These are phyloP conservation scores for Calocera viscosa DNA, from an alignment of 768 basidiomycete genomes.

Conservation along the genomic window DNA sequence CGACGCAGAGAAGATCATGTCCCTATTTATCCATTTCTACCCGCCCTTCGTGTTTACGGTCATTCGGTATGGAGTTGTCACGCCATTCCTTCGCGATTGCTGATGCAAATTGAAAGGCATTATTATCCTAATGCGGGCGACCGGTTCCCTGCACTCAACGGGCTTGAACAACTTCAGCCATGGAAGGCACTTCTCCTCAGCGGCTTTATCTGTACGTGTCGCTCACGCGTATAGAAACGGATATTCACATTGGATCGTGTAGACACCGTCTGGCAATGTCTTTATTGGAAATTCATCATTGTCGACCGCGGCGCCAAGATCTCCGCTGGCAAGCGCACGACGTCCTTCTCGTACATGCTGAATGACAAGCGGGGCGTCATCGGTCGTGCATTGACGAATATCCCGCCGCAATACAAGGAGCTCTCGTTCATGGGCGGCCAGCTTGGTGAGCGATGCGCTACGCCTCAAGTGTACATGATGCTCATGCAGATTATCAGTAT, in stretches of 20 bases:
- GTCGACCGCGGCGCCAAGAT: slow-evolving; percentile 83
- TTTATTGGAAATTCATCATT: slow-evolving; percentile 94
- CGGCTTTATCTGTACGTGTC: slow-evolving; percentile 63
- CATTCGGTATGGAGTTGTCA: slow-evolving; percentile 44
- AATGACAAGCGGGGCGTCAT: slow-evolving; percentile 80
- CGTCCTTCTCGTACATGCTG: slow-evolving; percentile 76
- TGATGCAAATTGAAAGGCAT: slow-evolving; percentile 45
- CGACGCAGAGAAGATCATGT: slow-evolving; percentile 90
- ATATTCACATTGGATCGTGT: not conserved
- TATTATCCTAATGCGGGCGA: slow-evolving; percentile 67
- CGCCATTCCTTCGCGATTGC: not conserved
- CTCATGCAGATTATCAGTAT: slow-evolving; percentile 38
- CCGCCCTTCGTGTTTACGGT: slow-evolving; percentile 83
- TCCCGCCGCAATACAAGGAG: slow-evolving; percentile 52
- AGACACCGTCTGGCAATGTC: slow-evolving; percentile 86
- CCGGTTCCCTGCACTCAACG: slow-evolving; percentile 73
- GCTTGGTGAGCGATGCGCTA: slow-evolving; percentile 39
- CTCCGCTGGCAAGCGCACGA: slow-evolving; percentile 78
- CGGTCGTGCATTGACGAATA: slow-evolving; percentile 51
- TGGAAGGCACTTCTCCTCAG: slow-evolving; percentile 62
- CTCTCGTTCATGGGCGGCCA: slow-evolving; percentile 74
- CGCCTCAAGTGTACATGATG: slow-evolving; percentile 11
- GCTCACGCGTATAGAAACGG: not conserved
- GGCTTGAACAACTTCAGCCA: slow-evolving; percentile 60
- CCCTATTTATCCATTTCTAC: slow-evolving; percentile 90